Conservation (phyloP, 495 filamentous ascomycete genomes). For the Sporormia fimetaria region DNA sequence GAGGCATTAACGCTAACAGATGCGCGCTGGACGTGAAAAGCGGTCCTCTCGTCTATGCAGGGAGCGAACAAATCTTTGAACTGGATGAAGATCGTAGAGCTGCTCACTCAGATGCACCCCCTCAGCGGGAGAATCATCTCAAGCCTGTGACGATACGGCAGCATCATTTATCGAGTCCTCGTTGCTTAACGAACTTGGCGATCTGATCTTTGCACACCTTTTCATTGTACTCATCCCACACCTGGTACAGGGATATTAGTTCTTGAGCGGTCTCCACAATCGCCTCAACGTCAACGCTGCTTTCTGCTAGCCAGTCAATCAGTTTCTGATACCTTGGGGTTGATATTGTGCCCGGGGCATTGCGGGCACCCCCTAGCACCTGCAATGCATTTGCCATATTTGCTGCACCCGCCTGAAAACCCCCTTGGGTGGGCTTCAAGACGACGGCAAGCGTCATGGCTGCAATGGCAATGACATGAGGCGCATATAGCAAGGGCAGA, state of each 20-base stretch:
- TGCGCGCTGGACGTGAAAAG: background rate
- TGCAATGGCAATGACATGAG: conserved; percentile 82
- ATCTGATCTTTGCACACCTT: conserved; percentile 69
- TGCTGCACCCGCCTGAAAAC: conserved; percentile 32
- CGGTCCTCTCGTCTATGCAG: background rate
- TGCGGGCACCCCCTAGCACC: conserved; percentile 16
- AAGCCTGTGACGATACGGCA: background rate
- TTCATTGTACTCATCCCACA: conserved; percentile 82
- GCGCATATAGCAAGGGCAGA: conserved; percentile 73
- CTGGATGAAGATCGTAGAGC: too few species aligned
- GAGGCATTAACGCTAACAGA: background rate
- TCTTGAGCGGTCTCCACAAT: conserved; percentile 92
- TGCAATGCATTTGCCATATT: conserved; percentile 21
- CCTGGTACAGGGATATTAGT: conserved; percentile 87
- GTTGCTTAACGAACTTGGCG: conserved; percentile 69
- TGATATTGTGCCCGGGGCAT: conserved; percentile 12
- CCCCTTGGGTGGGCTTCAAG: conserved; percentile 47
- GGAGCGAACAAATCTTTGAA: too few species aligned
- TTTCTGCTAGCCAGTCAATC: conserved; percentile 80
- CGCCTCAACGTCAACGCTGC: conserved; percentile 80
- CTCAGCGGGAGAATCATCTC: too few species aligned
- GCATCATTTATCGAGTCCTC: conserved; percentile 62
- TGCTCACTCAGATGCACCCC: too few species aligned
- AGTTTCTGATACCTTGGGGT: conserved; percentile 61
- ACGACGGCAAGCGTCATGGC: conserved; percentile 80